Conservation (phyloP, 345 rosid species). For the Mangifera indica region DNA sequence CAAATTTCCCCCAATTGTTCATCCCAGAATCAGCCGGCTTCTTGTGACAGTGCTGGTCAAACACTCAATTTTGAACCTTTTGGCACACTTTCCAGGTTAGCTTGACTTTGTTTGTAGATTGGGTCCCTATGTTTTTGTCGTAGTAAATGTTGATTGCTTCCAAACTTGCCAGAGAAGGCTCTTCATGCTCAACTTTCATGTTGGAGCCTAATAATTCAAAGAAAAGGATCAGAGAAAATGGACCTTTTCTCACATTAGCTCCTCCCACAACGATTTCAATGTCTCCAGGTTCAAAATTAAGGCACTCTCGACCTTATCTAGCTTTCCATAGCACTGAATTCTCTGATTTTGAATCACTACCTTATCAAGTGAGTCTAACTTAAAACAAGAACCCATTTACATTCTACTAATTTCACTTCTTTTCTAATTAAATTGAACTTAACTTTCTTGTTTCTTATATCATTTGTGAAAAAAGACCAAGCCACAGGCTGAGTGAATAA, state of each 20-base stretch:
- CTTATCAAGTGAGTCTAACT: conserved; percentile 39
- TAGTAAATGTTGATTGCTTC: not conserved
- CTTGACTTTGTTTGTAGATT: not conserved
- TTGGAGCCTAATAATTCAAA: conserved; percentile 27
- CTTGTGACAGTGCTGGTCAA: conserved; percentile 28
- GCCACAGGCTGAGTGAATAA: conserved; percentile 13
- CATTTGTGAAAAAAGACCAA: conserved; percentile 13
- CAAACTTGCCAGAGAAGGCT: conserved; percentile 30
- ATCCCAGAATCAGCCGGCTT: conserved; percentile 28
- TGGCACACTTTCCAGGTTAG: conserved; percentile 39
- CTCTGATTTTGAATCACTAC: conserved; percentile 32
- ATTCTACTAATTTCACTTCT: not conserved
- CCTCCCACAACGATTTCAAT: conserved; percentile 32
- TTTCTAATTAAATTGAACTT: not conserved
- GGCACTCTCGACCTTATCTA: conserved; percentile 25
- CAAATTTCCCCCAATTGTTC: conserved; percentile 29
- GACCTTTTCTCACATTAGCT: conserved; percentile 50
- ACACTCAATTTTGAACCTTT: conserved; percentile 14
- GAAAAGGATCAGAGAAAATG: conserved; percentile 28
- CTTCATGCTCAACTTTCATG: conserved; percentile 26
- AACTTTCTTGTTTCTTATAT: not conserved
- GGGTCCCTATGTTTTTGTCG: not conserved
- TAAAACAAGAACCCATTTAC: not conserved
- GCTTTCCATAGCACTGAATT: conserved; percentile 19
- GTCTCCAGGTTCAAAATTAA: conserved; percentile 24